Evolutionary conservation across 2,329 filamentous ascomycete genomes (phyloP), one percentile per base, ranked within the genome.

Genomic region (Neopestalotiopsis clavispora): DNA sequence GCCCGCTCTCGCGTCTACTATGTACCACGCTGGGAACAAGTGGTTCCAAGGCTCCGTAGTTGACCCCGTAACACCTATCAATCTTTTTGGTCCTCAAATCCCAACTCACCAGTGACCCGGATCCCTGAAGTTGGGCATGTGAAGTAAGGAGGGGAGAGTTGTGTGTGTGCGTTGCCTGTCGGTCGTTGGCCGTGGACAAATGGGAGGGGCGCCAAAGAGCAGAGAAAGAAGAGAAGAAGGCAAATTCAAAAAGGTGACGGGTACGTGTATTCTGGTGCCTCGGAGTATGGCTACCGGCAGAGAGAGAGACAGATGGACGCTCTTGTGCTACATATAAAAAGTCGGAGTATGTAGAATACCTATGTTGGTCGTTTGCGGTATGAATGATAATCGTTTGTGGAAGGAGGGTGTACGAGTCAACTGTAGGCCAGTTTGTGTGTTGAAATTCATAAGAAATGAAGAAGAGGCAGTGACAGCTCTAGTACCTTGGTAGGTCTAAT

Each of bases 1-100:
- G 57, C 68, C 65, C 68, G 64, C 45, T 52, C 17, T 49, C 42
- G 17, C 45, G 45, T 52, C 45, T n/a, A 7, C 9, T n/a, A 17
- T 52, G 14, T 52, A 52, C 45, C 45, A 52, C 45, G 45, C 17
- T 52, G 45, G 45, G 45, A 52, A 52, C 17, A 52, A 52, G 45
- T 52, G 45, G 45, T 52, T 20, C 45, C 34, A 38, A 52, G 3
- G 45, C 45, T 23, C 45, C 45, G 45, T 52, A 52, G 45, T 52
- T 52, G 45, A 52, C 45, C 17, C 45, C 45, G 45, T 52, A 52
- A 20, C 17, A 52, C 45, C 45, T 52, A 52, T 52, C 45, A 38
- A 38, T 38, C 34, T 38, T 38, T 38, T 49, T 49, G 42, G 42
- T 49, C 42, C 45, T 52, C 45, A 52, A 52, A 20, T 52, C 45